Conservation (phyloP, 345 rosid species). For the Ceriops tagal region DNA sequence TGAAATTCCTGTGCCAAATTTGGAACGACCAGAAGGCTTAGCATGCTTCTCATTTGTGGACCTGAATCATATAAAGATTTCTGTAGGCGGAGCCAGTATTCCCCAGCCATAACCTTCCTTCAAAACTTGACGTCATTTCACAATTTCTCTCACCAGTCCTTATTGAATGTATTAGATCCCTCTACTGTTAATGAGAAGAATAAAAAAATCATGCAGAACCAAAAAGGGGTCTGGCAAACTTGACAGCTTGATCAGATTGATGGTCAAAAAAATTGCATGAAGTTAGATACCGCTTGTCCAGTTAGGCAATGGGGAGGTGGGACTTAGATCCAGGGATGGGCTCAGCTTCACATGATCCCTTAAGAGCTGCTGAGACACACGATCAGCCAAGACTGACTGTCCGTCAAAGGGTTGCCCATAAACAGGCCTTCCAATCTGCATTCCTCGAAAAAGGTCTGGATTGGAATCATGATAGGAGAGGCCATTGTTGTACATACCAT, state of each 20-base stretch:
- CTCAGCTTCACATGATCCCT: slow-evolving; percentile 43
- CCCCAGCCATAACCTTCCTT: background rate
- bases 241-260: slow-evolving; percentile 13
- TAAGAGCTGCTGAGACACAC: slow-evolving; percentile 52
- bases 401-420: slow-evolving; percentile 39
- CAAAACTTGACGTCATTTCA: slow-evolving; percentile 15
- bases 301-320: slow-evolving; percentile 35
- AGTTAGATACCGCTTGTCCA: slow-evolving; percentile 28
- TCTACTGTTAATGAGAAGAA: slow-evolving; percentile 18
- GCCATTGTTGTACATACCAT: slow-evolving; percentile 30
- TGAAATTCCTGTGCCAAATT: background rate
- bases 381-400: slow-evolving; percentile 51
- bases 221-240: slow-evolving; percentile 15
- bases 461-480: slow-evolving; percentile 38
- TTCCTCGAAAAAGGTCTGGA: slow-evolving; percentile 42
- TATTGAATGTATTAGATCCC: slow-evolving; percentile 22
- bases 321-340: slow-evolving; percentile 47
- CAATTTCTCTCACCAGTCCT: slow-evolving; percentile 9
- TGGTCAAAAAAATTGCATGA: slow-evolving; percentile 2
- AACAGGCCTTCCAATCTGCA: slow-evolving; percentile 40
- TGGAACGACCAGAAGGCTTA: background rate
- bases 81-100: background rate
- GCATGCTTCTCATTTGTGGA: background rate
- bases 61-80: background rate
- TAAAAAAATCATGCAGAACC: slow-evolving; percentile 15